Percentiles rank a stretch among this genome's conserved stretches.
phyloP scores from a whole-genome alignment of 805 yeast genomes.

The Torulaspora quercuum region DNA sequence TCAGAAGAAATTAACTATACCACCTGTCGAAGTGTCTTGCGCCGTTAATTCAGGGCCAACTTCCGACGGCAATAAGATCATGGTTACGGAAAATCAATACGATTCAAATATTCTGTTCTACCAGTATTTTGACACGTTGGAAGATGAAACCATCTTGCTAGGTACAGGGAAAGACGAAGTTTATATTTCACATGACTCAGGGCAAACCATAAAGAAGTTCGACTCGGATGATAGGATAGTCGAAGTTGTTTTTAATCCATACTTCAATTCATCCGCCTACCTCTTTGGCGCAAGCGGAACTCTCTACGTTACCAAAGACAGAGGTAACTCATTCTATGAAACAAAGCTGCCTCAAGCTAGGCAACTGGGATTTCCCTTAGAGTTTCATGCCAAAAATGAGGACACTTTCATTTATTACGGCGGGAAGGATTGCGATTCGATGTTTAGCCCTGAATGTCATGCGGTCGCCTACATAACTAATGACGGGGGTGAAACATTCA shows the following conservation, averaged over 20 bases:
- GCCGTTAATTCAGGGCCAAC: constrained; percentile 17
- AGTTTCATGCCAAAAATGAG: constrained; percentile 58
- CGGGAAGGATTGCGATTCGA: constrained; percentile 52
- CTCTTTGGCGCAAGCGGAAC: constrained; percentile 45
- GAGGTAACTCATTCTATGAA: constrained; percentile 56
- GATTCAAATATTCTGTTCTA: constrained; percentile 54
- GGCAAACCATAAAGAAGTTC: constrained; percentile 45
- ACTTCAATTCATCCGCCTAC: constrained; percentile 32
- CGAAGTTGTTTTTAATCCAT: constrained; percentile 61
- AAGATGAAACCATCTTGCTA: constrained; percentile 64
- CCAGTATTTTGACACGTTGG: constrained; percentile 42
- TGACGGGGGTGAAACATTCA: constrained; percentile 66
- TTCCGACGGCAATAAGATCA: constrained; percentile 33
- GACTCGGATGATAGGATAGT: constrained; percentile 38
- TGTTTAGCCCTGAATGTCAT: constrained; percentile 49
- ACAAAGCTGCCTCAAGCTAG: constrained; percentile 51
- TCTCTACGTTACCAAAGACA: constrained; percentile 60
- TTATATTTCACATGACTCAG: constrained; percentile 71
- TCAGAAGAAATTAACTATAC: constrained; percentile 24
- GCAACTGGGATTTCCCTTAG: constrained; percentile 42
- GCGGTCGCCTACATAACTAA: constrained; percentile 57
- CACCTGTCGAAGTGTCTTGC: constrained; percentile 33
- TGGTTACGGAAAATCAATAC: constrained; percentile 42
- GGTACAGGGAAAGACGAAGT: constrained; percentile 51
- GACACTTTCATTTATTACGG: constrained; percentile 69